Conservation (phyloP, 306 rosid genomes). For the Dicorynia guianensis region DNA sequence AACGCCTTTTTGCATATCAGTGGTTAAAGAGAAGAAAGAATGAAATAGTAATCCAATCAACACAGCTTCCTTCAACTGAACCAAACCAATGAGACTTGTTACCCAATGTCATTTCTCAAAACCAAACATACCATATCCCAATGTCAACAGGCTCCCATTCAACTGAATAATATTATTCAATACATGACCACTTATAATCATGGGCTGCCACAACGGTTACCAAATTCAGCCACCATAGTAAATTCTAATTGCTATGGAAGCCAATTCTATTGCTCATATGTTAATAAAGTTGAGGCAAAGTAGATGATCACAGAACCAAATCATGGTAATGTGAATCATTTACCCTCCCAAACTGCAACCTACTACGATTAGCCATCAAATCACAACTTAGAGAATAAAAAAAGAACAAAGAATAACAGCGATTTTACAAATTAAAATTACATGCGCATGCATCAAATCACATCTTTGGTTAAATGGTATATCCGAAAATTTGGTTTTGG, state of each 20-base stretch:
- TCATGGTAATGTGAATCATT: background rate
- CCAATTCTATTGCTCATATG: background rate
- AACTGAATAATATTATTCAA: background rate
- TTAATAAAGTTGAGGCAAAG: background rate
- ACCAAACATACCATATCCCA: background rate
- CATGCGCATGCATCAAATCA: background rate
- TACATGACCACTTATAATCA: background rate
- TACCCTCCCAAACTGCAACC: background rate
- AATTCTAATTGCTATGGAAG: background rate
- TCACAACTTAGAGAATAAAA: background rate
- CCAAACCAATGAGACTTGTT: conserved; percentile 20
- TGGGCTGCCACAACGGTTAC: background rate
- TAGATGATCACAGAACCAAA: background rate
- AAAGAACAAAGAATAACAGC: background rate
- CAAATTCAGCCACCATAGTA: background rate
- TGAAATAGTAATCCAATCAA: conserved; percentile 32
- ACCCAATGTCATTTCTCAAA: conserved; percentile 4
- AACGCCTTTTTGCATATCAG: background rate
- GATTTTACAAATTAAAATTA: background rate
- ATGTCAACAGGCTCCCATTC: background rate
- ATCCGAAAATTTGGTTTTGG: too few relatives aligned
- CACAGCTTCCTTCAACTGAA: conserved; percentile 12
- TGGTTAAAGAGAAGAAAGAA: conserved; percentile 4
- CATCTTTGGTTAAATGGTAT: too few relatives aligned
- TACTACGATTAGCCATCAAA: background rate